Evolutionary conservation across 371 early-diverging fungal genomes (phyloP), one percentile per base, ranked within the genome.

Genomic region (Rhizopus sp.): DNA sequence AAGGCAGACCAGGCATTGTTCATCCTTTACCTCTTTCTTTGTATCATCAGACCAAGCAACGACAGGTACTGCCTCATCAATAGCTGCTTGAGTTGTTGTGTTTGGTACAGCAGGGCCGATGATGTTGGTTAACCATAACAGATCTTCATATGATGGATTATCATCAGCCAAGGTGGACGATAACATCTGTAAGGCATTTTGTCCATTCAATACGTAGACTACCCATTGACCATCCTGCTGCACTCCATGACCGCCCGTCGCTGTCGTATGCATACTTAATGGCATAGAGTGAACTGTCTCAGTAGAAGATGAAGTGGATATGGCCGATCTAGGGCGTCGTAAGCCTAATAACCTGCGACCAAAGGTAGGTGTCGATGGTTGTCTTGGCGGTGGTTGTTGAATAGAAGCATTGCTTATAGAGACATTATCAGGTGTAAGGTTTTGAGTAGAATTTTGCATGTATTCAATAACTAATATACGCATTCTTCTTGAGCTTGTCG

Each of bases 1-100:
- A 39, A 93, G 73, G 67, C 94, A 93, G 23, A 93, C 76, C 4
- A 82, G 62, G 45, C 80, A 79, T 31, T 69, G 62, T 15, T 69
- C 66, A 17, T 63, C 48, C 46, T 63, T 64, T 9, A 66, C 30
- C 1, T 49, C 33, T 34, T 69, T 58, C 23, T 63, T 63, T 9
- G 70, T 54, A 15, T 70, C 67, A 31, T 70, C 67, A 23, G 77
- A 68, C 77, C 77, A 76, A 1, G 55, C 52, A 17, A 53, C 49
- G 41, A 73, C 54, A 59, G 78, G 65, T 41, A 68, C 50, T 0
- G 69, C 48, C 58, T 73, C 63, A 70, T 81, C 63, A 56, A 81
- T 61, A 59, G 81, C 68, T 57, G 78, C 72, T 62, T 72, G 77
- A 0, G 77, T 76, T 0, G 77, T 76, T 8, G 88, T 86, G 23